phyloP scores from a whole-genome alignment of 768 basidiomycete genomes.

The Tylopilus plumbeoviolaceoides region DNA sequence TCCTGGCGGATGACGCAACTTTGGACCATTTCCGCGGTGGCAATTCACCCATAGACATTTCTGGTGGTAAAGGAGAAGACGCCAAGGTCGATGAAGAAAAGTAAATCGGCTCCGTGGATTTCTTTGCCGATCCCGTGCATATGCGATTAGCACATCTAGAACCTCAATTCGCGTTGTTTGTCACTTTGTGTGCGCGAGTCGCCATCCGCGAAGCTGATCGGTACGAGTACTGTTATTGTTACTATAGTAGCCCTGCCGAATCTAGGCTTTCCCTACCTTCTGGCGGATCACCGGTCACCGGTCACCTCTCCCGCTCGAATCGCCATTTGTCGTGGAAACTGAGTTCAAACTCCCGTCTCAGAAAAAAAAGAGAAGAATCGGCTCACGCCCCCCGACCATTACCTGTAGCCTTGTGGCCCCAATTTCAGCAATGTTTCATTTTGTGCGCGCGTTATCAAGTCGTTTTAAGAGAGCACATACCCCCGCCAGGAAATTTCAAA shows the following conservation, averaged over 20 bases:
- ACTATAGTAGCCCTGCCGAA: neutral
- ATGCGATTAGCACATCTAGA: conserved; percentile 1
- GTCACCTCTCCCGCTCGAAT: neutral
- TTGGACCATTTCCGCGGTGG: neutral
- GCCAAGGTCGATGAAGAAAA: conserved; percentile 1
- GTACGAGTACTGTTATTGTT: neutral
- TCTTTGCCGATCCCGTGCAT: conserved; percentile 5
- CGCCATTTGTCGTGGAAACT: conserved; percentile 10
- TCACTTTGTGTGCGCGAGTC: conserved; percentile 3
- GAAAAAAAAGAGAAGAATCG: too few species aligned
- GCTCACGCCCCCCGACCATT: too few species aligned
- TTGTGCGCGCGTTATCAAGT: neutral
- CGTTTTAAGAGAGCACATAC: too few species aligned
- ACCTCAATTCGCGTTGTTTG: neutral
- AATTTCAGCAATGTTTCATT: too few species aligned
- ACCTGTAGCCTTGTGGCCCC: too few species aligned
- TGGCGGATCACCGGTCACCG: conserved; percentile 3
- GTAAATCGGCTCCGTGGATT: conserved; percentile 1
- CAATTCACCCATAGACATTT: neutral
- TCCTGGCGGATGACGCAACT: conserved; percentile 18
- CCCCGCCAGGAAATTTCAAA: neutral
- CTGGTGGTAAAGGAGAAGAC: neutral
- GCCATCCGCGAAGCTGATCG: conserved; percentile 13
- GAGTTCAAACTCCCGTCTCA: too few species aligned
- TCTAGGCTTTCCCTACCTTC: conserved; percentile 10